These are phyloP conservation scores for Arachnomyces sp. DNA, from an alignment of 2,329 filamentous ascomycete species.

Conservation along the genomic window DNA sequence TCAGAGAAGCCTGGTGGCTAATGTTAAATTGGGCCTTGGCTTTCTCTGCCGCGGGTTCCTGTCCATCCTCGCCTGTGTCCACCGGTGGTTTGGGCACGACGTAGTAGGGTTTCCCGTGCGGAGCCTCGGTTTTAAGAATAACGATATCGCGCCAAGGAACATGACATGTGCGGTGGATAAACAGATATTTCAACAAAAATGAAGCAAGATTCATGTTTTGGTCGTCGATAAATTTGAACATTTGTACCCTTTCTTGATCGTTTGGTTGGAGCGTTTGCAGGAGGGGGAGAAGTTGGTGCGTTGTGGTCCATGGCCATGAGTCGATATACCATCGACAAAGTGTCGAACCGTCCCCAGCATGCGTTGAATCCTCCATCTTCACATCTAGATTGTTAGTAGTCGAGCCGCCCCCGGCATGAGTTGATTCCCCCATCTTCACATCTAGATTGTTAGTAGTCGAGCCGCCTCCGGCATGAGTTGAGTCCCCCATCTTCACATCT, in stretches of 20 bases:
- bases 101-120: conserved; percentile 46
- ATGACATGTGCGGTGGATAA: conserved; percentile 46
- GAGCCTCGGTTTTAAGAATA: conserved; percentile 44
- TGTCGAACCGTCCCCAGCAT: background rate
- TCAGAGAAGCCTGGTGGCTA: conserved; percentile 55
- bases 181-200: conserved; percentile 53
- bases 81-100: conserved; percentile 27
- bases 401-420: too few relatives aligned
- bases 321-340: conserved; percentile 36
- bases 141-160: conserved; percentile 50
- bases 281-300: conserved; percentile 27
- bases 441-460: too few relatives aligned
- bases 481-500: too few relatives aligned
- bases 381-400: too few relatives aligned
- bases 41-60: conserved; percentile 6
- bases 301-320: conserved; percentile 26
- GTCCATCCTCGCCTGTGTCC: conserved; percentile 9
- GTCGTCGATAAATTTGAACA: conserved; percentile 48
- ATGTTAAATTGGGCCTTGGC: conserved; percentile 53
- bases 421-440: too few relatives aligned
- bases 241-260: conserved; percentile 43
- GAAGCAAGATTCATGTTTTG: conserved; percentile 54
- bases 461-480: too few relatives aligned
- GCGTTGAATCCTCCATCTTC: background rate
- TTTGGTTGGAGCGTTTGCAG: conserved; percentile 32